Base-by-base conservation (phyloP, 2,329 filamentous ascomycete species). In the Colletotrichum lindemuthianum region DNA sequence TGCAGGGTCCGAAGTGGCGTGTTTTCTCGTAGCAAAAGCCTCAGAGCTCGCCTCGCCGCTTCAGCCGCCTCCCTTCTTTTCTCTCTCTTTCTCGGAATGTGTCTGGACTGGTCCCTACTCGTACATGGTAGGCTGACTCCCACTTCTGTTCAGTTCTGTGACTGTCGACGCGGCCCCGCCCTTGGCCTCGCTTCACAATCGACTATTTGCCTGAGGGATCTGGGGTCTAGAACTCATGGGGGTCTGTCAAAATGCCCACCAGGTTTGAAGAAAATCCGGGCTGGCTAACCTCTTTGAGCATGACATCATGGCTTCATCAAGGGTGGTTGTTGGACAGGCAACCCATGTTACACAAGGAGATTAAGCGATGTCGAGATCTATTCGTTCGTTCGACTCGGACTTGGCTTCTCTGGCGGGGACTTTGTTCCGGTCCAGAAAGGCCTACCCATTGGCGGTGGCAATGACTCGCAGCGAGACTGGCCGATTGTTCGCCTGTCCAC, bases 401-500 rank as follows among this genome's bases (percentile, higher is more conserved):
- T 16, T 34, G 12, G 16, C 44, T 36, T 10, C 13, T 24, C 33
- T 24, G 24, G 43, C 10, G 54, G 39, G 54, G 54, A 57, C 32
- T 44, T 32, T 57, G 13, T 36, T 13, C 34, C 33, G 44, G 40
- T 15, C 36, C 24, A 48, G 54, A 15, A 49, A 41, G 36, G 44
- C 54, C 44, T 57, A 57, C 34, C 34, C 43, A 44, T 33, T 15
- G 4, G 34, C 33, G 44, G 33, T 43, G 53, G 48, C 53, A 48
- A 40, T 57, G 54, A 57, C 44, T 57, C 44, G 54, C 8, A 32
- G n/a, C n/a, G n/a, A n/a, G n/a, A n/a, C n/a, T n/a, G n/a, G n/a
- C n/a, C n/a, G n/a, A n/a, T n/a, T n/a, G n/a, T n/a, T 16, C 41
- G 24, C 24, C 24, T 24, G 24, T 24, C 24, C 24, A 4, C 24